Base-by-base conservation (phyloP, 805 yeast genomes). In the Suhomyces sp. region DNA sequence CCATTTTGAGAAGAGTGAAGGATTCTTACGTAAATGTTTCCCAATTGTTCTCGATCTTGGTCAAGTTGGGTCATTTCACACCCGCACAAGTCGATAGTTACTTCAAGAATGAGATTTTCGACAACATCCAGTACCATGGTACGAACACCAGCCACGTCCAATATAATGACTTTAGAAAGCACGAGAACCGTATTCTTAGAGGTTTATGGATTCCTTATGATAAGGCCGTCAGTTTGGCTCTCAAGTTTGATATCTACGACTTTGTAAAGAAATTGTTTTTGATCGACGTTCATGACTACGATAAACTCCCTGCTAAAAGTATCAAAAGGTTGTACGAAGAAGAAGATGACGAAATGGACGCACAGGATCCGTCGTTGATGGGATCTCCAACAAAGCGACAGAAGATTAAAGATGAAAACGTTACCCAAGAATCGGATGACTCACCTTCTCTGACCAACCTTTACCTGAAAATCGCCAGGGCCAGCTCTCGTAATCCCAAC, bases 191-290 rank as follows among this genome's bases (percentile, higher is more conserved):
- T 4, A 57, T 56, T 40, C 53, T 74, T 33, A 59, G 66, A 31
- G 80, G 80, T 0, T 49, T 74, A 19, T 75, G 80, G 80, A 65
- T 75, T 23, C 71, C 79, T 12, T 75, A 73, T 61, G 80, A 74
- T 52, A 72, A 69, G 58, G 78, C 79, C 2, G 76, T 75, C 15
- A 52, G 60, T 19, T 53, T 75, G n/a, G 72, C 77, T 10, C 59
- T 68, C 24, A 68, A 68, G 49, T 73, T 74, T 53, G 78, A 74
- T 57, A 59, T 74, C 36, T 75, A 75, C 59, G 71, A 68, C 49
- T 54, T 73, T 45, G 60, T 66, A 26, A 74, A 74, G 60, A 62
- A 59, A 51, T 59, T 75, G 46, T 73, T 74, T 50, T 61, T 75
- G 50, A 67, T 75, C n/a, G 79, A 75, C 54, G 80, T 75, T 38